Evolutionary conservation across 768 basidiomycete species (phyloP), one percentile per base, ranked within the genome.

Genomic region (Boletus huronensis): DNA sequence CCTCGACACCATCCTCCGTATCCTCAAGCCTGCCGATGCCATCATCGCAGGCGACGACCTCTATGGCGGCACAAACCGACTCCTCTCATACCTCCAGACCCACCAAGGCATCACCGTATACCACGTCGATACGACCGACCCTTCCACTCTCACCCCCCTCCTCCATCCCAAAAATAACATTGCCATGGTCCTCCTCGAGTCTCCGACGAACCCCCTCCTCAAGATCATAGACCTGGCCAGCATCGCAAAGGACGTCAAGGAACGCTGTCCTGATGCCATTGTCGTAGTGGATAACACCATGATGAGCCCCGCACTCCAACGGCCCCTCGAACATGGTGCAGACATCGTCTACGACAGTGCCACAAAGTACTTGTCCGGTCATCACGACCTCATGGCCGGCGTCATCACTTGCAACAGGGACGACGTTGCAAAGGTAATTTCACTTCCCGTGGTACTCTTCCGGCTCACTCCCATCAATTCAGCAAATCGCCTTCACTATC

Each of bases 321-420:
- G 95, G 53, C 97, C 97, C 11, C 81, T 98, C 35, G 93, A 98
- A 65, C 88, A 97, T 52, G 97, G 96, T 16, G 92, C 92, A 45
- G 97, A 99, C 68, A 84, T 99, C 52, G 95, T 98, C 9, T 99
- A 99, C 65, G 97, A 99, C 72, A 95, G 93, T 55, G 97, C 87
- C 10, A 98, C 97, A 23, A 99, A 99, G 69, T 98, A 98, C 72
- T 79, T 99, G 43, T 93, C 90, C 53, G 97, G 97, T 8, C 97
- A 99, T 66, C 97, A 99, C 72, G 97, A 99, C 69, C 84, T 99
- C 59, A 99, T 99, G 97, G 96, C 97, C 0, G 97, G 97, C 55
- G 85, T 92, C 42, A 89, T 98, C 59, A 87, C 85, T 26, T 97
- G 94, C 74, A 90, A 94, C 74, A 78, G 90, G 48, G 93, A 95